Evolutionary conservation across 768 basidiomycete genomes (phyloP), one percentile per base, ranked within the genome.

Genomic region (Collybiopsis confluens): DNA sequence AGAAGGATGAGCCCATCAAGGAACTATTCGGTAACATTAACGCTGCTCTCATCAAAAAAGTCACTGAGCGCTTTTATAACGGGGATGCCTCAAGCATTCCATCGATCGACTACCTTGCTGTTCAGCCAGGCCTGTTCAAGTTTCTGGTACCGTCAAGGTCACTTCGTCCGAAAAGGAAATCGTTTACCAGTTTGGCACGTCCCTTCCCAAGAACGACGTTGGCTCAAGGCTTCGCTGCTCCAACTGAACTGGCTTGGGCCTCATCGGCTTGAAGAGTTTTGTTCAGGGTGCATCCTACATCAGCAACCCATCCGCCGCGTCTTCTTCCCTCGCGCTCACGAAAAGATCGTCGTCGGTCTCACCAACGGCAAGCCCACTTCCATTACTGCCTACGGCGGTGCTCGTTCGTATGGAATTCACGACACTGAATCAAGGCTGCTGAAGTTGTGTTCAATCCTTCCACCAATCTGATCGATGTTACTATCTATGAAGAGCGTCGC

Each of bases 1-100:
- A 84, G 63, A 96, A 93, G 70, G 93, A 99, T 63, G 92, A 96
- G 69, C 94, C 97, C 7, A 88, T 98, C 68, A 90, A 87, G 62
- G 90, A 96, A 27, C 76, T 99, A 50, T 81, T 99, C 45, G 94
- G 92, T 49, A 88, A 87, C 70, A 88, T 98, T 70, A 88, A 92
- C 61, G 71, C 80, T 16, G 71, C 75, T 15, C 89, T 99, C 52
- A 82, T 90, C 51, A 68, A 84, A 62, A 90, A 85, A 62, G 80
- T 98, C 41, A 77, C 97, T 15, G 80, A 89, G 45, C 80, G 81
- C 54, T 83, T 79, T 56, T 98, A 98, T 65, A 77, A 65, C 46
- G 88, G 88, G 16, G 91, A 98, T 65, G 75, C 73, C 61, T 79
- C 75, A 54, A 78, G 79, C 49, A 79, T 98, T 47, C 97, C 97